Conservation (phyloP, 306 rosid species). For the Prunus campanulata region DNA sequence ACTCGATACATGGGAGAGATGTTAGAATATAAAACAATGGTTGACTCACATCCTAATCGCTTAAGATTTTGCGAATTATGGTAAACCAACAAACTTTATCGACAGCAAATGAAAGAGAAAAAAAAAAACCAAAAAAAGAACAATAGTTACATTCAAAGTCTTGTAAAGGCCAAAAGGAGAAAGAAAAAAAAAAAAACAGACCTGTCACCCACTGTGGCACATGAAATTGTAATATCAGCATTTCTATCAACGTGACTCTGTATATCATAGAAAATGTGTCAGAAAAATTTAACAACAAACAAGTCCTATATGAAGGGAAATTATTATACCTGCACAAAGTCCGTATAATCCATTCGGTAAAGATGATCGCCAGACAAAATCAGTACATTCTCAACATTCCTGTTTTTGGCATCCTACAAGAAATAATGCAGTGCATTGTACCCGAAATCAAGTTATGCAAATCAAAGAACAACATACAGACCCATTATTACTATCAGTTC, state of each 20-base stretch:
- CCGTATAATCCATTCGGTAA: constrained; percentile 92
- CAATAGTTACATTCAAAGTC: not conserved
- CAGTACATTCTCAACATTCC: constrained; percentile 69
- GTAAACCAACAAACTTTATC: not conserved
- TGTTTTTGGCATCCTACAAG: constrained; percentile 78
- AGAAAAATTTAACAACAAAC: constrained; percentile 20
- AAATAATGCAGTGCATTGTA: constrained; percentile 10
- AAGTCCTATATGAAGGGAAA: not conserved
- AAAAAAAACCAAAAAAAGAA: not conserved
- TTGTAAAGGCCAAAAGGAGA: constrained; percentile 18
- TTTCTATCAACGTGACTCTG: constrained; percentile 80
- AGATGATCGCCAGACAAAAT: constrained; percentile 93
- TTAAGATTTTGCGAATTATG: not conserved
- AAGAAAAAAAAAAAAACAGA: constrained; percentile 31
- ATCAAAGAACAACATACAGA: not conserved
- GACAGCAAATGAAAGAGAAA: not conserved
- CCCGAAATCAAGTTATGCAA: constrained; percentile 5
- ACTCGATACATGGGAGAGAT: not conserved
- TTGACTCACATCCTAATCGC: not conserved
- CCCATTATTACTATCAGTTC: not conserved
- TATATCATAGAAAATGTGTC: constrained; percentile 22
- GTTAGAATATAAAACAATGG: not conserved
- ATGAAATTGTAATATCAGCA: constrained; percentile 79
- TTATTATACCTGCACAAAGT: constrained; percentile 72
- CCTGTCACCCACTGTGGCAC: constrained; percentile 70